These are phyloP conservation scores for Effrenium voratum DNA, from an alignment of 73 alveolate genomes.

Conservation along the genomic window DNA sequence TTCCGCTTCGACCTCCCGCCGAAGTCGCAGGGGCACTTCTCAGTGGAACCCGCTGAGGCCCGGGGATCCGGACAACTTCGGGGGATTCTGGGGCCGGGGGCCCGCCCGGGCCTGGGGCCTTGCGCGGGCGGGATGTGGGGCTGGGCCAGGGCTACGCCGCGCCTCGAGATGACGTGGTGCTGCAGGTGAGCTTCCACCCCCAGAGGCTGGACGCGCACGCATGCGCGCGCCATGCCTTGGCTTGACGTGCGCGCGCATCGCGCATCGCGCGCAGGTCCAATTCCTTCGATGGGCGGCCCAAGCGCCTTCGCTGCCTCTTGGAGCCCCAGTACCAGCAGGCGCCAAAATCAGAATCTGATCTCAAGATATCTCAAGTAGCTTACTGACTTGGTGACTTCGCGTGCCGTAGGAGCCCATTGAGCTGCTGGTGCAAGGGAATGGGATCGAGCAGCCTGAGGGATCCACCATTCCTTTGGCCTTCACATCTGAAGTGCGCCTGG, in stretches of 20 bases:
- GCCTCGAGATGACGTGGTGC: neutral
- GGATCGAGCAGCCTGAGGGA: slow-evolving; percentile 15
- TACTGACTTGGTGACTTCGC: too few species aligned
- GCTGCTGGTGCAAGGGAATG: slow-evolving; percentile 26
- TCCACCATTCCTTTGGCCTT: neutral
- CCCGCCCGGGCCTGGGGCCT: too few species aligned
- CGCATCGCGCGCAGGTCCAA: neutral
- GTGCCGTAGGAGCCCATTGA: slow-evolving; percentile 1
- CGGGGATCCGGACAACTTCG: too few species aligned
- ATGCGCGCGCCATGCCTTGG: neutral
- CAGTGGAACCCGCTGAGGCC: slow-evolving; percentile 29
- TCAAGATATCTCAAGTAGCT: too few species aligned
- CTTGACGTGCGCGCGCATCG: neutral
- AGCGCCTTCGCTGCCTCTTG: slow-evolving; percentile 24
- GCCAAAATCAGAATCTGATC: neutral
- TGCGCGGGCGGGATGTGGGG: too few species aligned
- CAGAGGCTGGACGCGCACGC: neutral
- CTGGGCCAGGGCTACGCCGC: slow-evolving; percentile 5
- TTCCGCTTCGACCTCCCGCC: slow-evolving; percentile 25
- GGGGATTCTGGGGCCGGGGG: too few species aligned
- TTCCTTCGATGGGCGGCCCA: neutral
- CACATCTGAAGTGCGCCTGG: slow-evolving; percentile 4
- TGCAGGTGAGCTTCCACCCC: slow-evolving; percentile 22
- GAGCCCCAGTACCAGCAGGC: slow-evolving; percentile 28
- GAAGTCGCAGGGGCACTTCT: slow-evolving; percentile 6